A percentile compares a stretch with the other conserved stretches of the same genome.
phyloP scores from a whole-genome alignment of 2,329 filamentous ascomycete genomes.

The Colletotrichum cordylinicola region DNA sequence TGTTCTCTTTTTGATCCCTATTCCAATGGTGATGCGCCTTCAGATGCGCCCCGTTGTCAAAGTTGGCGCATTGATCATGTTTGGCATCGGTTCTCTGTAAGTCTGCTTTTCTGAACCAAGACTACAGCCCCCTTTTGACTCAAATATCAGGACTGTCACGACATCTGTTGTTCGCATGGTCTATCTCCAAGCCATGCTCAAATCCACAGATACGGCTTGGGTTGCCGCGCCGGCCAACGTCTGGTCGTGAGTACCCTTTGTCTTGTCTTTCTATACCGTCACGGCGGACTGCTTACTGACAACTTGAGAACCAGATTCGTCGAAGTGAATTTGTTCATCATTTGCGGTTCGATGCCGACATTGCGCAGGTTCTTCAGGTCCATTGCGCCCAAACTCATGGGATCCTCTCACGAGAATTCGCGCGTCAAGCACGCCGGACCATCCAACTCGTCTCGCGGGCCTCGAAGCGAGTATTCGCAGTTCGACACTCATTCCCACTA shows the following conservation, averaged over 20 bases:
- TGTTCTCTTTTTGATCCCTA: slow-evolving; percentile 48
- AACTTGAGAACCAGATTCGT: slow-evolving; percentile 26
- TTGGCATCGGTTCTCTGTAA: slow-evolving; percentile 43
- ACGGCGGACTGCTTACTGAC: background rate
- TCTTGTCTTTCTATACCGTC: background rate
- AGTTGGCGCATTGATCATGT: slow-evolving; percentile 45
- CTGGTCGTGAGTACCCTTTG: slow-evolving; percentile 18
- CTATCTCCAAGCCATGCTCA: slow-evolving; percentile 20
- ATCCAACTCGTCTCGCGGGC: background rate
- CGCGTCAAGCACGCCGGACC: background rate
- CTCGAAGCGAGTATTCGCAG: background rate
- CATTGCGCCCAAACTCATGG: slow-evolving; percentile 32
- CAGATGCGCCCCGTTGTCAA: slow-evolving; percentile 52
- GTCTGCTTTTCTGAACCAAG: background rate
- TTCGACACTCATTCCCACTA: background rate
- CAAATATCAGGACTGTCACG: slow-evolving; percentile 30
- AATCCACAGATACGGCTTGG: slow-evolving; percentile 15
- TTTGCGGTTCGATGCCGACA: slow-evolving; percentile 39
- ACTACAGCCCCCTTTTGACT: background rate
- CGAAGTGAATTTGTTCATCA: slow-evolving; percentile 32
- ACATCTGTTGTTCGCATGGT: slow-evolving; percentile 27
- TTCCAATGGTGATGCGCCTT: slow-evolving; percentile 47
- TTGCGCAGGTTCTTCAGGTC: slow-evolving; percentile 40
- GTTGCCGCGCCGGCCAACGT: slow-evolving; percentile 24
- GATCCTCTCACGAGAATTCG: background rate